Percentiles rank a stretch among this genome's conserved stretches.
Evolutionary conservation across 1,284 basidiomycete species (phyloP).

Genomic region (Moniliella sp.): DNA sequence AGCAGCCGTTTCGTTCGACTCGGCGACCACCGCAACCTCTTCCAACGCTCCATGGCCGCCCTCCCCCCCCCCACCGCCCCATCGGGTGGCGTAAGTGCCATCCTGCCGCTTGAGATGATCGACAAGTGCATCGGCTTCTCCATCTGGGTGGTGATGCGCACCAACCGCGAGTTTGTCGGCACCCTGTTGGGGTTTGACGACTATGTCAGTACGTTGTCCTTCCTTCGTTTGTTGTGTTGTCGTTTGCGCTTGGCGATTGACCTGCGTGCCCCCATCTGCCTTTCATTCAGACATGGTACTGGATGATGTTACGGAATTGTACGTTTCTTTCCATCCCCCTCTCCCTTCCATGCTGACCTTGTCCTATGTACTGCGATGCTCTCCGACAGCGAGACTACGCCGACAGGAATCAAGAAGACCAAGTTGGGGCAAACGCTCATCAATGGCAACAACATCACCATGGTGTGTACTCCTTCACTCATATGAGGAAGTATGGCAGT

Average conservation of each 20-base stretch:
- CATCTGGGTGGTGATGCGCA: slow-evolving; percentile 35
- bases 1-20: no score
- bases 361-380: not conserved
- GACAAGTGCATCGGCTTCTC: slow-evolving; percentile 33
- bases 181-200: slow-evolving; percentile 90
- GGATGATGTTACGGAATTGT: slow-evolving; percentile 94
- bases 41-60: no score
- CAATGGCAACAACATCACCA: slow-evolving; percentile 94
- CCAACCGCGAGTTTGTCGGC: slow-evolving; percentile 44
- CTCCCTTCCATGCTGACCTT: not conserved
- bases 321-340: slow-evolving; percentile 14
- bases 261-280: not conserved
- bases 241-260: not conserved
- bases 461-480: slow-evolving; percentile 43
- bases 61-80: no score
- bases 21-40: no score
- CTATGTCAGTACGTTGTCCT: slow-evolving; percentile 76
- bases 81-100: slow-evolving; percentile 2
- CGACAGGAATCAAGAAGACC: slow-evolving; percentile 59
- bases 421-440: slow-evolving; percentile 69
- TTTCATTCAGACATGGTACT: slow-evolving; percentile 67
- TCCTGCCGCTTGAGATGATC: slow-evolving; percentile 31
- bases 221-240: not conserved
- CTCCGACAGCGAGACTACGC: slow-evolving; percentile 52
- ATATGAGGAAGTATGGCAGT: no score